Evolutionary conservation across 352 stramenopile species (phyloP).

Genomic region (Phytophthora constricta): DNA sequence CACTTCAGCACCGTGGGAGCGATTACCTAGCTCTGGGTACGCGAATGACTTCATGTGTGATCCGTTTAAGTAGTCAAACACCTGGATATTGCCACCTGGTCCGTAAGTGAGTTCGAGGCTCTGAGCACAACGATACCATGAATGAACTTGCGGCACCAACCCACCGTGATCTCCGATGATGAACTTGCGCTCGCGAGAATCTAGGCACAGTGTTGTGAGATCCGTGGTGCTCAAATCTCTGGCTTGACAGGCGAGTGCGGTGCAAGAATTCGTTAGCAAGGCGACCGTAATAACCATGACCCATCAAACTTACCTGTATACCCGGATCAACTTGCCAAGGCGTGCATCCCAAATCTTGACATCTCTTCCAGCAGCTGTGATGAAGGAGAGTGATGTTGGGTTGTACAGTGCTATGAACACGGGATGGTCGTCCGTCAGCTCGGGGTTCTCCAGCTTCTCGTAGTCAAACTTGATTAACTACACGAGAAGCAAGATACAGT

Average conservation of each 20-base stretch:
- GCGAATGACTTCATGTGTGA: slow-evolving; percentile 88
- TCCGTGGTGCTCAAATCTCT: slow-evolving; percentile 70
- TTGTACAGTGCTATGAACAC: slow-evolving; percentile 89
- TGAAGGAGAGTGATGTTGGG: slow-evolving; percentile 85
- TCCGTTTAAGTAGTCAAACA: slow-evolving; percentile 91
- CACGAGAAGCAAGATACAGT: background rate
- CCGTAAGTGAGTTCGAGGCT: background rate
- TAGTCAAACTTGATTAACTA: slow-evolving; percentile 87
- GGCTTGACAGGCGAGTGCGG: background rate
- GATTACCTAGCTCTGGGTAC: slow-evolving; percentile 68
- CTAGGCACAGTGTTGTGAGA: slow-evolving; percentile 80
- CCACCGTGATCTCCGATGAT: slow-evolving; percentile 83
- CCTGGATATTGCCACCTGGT: slow-evolving; percentile 70
- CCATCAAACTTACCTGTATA: slow-evolving; percentile 57
- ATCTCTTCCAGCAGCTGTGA: slow-evolving; percentile 77
- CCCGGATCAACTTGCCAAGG: slow-evolving; percentile 78
- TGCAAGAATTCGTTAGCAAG: background rate
- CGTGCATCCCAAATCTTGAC: slow-evolving; percentile 91
- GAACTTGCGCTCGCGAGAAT: slow-evolving; percentile 88
- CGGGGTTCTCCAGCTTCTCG: slow-evolving; percentile 85
- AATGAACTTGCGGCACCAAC: background rate
- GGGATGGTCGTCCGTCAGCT: slow-evolving; percentile 86
- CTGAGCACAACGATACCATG: slow-evolving; percentile 13
- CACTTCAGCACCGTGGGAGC: slow-evolving; percentile 78
- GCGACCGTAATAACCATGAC: background rate